Percentiles rank a stretch among this genome's conserved stretches.
phyloP scores from a whole-genome alignment of 345 rosid species.

The Arabis hirsuta region DNA sequence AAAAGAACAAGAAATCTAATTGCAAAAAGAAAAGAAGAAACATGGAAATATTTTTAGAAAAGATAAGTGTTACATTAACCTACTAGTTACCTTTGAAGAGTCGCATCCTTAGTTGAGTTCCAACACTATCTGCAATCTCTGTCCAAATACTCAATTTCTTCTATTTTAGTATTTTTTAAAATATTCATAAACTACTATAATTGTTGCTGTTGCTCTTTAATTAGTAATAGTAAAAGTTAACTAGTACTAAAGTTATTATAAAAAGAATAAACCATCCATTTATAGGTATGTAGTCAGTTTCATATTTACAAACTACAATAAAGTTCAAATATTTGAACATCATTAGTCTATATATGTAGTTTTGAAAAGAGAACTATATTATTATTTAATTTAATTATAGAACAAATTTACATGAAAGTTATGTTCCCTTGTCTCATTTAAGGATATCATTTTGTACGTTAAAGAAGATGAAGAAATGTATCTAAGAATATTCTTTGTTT shows the following conservation, averaged over 20 bases:
- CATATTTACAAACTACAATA: slow-evolving; percentile 26
- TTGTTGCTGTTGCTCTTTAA: slow-evolving; percentile 21
- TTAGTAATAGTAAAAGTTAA: slow-evolving; percentile 9
- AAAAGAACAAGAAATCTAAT: slow-evolving; percentile 10
- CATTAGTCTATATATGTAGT: slow-evolving; percentile 19
- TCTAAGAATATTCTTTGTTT: not conserved
- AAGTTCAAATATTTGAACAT: slow-evolving; percentile 14
- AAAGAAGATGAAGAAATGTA: slow-evolving; percentile 22
- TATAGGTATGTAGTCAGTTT: slow-evolving; percentile 29
- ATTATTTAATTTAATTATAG: not conserved
- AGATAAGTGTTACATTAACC: slow-evolving; percentile 1
- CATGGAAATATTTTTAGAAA: too few relatives aligned
- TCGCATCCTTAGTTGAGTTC: slow-evolving; percentile 39
- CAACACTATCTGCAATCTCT: slow-evolving; percentile 32
- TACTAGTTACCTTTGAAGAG: slow-evolving; percentile 19
- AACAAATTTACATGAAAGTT: slow-evolving; percentile 15
- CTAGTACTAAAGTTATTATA: not conserved
- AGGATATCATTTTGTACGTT: slow-evolving; percentile 43
- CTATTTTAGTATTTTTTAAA: not conserved
- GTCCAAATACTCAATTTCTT: slow-evolving; percentile 20
- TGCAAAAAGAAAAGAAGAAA: not conserved
- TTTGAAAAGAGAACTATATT: not conserved
- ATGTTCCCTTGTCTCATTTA: slow-evolving; percentile 43
- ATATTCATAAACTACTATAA: not conserved
- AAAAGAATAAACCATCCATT: slow-evolving; percentile 20